These are phyloP conservation scores for Neodidymelliopsis sp. DNA, from an alignment of 2,329 filamentous ascomycete species.

Conservation along the genomic window DNA sequence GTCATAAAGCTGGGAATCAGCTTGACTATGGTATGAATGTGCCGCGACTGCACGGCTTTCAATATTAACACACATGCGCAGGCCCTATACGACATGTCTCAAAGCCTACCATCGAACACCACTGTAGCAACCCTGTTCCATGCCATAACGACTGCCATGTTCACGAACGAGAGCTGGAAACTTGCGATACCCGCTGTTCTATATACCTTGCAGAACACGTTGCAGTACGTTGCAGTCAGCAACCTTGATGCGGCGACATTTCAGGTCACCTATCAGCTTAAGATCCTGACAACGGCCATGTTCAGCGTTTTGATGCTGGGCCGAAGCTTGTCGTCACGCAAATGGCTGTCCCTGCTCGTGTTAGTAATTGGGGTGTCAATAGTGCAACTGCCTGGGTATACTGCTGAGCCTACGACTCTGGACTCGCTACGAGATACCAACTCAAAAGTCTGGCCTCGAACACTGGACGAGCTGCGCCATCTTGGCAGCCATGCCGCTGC, in stretches of 20 bases:
- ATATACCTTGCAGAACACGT: constrained; percentile 91
- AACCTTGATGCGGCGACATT: constrained; percentile 94
- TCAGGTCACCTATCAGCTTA: constrained; percentile 91
- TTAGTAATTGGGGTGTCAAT: constrained; percentile 84
- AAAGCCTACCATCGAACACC: constrained; percentile 77
- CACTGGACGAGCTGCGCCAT: constrained; percentile 77
- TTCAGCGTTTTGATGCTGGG: constrained; percentile 83
- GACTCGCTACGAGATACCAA: constrained; percentile 64
- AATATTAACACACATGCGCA: constrained; percentile 12
- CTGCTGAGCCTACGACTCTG: constrained; percentile 59
- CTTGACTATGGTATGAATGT: constrained; percentile 71
- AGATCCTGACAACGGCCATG: constrained; percentile 88
- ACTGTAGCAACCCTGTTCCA: constrained; percentile 81
- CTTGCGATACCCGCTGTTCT: constrained; percentile 85
- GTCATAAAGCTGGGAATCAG: constrained; percentile 88
- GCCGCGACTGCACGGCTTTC: background rate
- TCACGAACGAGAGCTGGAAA: constrained; percentile 93
- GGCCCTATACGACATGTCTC: constrained; percentile 85
- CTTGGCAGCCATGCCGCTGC: constrained; percentile 60
- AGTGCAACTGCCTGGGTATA: constrained; percentile 77
- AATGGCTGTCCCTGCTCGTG: constrained; percentile 81
- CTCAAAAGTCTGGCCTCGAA: constrained; percentile 69
- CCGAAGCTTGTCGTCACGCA: constrained; percentile 71
- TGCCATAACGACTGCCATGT: constrained; percentile 80
- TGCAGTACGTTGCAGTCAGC: constrained; percentile 90